phyloP scores from a whole-genome alignment of 306 rosid species.

The Malus asiatica region DNA sequence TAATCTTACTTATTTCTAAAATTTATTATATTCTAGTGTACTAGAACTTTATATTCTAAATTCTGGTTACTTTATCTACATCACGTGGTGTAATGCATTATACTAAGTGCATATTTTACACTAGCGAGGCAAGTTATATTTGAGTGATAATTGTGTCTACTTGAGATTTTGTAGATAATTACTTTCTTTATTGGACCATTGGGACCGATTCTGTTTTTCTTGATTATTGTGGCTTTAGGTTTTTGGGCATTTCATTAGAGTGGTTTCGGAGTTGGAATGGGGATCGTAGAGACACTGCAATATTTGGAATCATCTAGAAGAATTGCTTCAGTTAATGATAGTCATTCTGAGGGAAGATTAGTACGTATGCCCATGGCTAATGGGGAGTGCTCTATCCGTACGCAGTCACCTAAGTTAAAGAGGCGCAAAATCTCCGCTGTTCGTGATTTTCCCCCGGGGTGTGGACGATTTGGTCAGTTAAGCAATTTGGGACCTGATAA shows the following conservation, averaged over 20 bases:
- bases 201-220: background rate
- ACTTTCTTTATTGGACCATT: background rate
- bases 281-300: slow-evolving; percentile 28
- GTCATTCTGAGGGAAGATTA: slow-evolving; percentile 29
- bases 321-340: slow-evolving; percentile 24
- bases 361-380: slow-evolving; percentile 31
- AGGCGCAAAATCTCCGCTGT: slow-evolving; percentile 46
- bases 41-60: too few species aligned
- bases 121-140: too few species aligned
- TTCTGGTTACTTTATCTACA: too few species aligned
- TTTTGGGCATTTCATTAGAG: background rate
- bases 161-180: background rate
- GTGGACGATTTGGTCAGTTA: slow-evolving; percentile 42
- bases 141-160: too few species aligned
- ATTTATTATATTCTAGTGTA: too few species aligned
- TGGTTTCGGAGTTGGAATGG: slow-evolving; percentile 23
- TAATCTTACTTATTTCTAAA: too few species aligned
- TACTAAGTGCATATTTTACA: too few species aligned
- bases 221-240: background rate
- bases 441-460: slow-evolving; percentile 72
- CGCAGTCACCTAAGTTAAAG: slow-evolving; percentile 26
- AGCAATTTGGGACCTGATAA: background rate
- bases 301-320: slow-evolving; percentile 23
- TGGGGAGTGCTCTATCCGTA: slow-evolving; percentile 22
- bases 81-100: too few species aligned